Conservation (phyloP, 345 rosid species). For the Clausena lansium region DNA sequence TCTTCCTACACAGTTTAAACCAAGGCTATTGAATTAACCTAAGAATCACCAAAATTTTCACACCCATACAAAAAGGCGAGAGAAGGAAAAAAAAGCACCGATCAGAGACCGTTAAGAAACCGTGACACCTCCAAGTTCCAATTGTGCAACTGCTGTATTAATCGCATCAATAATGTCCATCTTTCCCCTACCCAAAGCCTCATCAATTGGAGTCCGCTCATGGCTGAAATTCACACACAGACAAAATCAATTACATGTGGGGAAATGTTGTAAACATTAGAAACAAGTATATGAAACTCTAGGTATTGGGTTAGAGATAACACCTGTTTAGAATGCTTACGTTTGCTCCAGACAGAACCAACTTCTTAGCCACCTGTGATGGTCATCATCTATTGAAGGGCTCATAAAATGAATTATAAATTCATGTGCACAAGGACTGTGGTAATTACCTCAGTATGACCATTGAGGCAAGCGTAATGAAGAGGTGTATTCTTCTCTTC, state of each 20-base stretch:
- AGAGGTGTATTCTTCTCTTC: constrained; percentile 82
- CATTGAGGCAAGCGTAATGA: constrained; percentile 93
- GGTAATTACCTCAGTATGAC: constrained; percentile 67
- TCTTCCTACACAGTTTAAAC: neutral
- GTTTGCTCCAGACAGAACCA: constrained; percentile 79
- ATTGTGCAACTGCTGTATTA: constrained; percentile 54
- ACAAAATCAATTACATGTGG: neutral
- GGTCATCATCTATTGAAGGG: neutral
- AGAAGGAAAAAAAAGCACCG: neutral
- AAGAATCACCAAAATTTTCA: neutral
- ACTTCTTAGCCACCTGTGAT: constrained; percentile 69
- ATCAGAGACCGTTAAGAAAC: constrained; percentile 34
- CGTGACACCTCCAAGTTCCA: constrained; percentile 53
- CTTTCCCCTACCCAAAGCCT: constrained; percentile 68
- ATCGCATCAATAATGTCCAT: constrained; percentile 65
- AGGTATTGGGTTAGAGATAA: neutral
- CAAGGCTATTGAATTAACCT: neutral
- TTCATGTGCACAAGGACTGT: neutral
- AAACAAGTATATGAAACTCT: neutral
- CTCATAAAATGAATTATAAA: neutral
- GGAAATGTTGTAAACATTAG: neutral
- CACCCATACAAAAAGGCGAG: neutral
- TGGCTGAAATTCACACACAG: constrained; percentile 46
- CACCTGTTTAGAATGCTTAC: constrained; percentile 73
- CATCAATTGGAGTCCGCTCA: constrained; percentile 78